These are phyloP conservation scores for Sugiyamaella floridensis DNA, from an alignment of 805 yeast species.

Conservation along the genomic window DNA sequence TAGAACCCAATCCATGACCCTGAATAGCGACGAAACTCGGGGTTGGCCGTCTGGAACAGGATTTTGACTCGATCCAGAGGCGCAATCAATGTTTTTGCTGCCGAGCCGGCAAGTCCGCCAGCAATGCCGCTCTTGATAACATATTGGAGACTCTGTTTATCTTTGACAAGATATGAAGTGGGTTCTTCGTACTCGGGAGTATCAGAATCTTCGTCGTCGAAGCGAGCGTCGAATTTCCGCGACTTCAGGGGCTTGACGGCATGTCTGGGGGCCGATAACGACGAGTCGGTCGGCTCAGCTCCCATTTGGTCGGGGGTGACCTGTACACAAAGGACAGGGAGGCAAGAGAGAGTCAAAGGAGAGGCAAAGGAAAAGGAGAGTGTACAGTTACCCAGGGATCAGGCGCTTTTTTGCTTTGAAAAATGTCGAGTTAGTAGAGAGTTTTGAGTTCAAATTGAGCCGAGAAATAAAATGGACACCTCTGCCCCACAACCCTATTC, in stretches of 20 bases:
- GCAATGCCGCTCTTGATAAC: constrained; percentile 80
- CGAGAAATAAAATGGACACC: not conserved
- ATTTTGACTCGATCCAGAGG: constrained; percentile 94
- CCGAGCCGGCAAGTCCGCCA: constrained; percentile 92
- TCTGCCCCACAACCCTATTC: not conserved
- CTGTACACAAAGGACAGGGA: not conserved
- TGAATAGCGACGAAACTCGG: constrained; percentile 71
- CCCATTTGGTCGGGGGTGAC: not conserved
- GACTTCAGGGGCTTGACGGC: not conserved
- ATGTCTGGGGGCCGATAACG: not conserved
- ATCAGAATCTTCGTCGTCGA: not conserved
- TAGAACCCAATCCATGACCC: constrained; percentile 75
- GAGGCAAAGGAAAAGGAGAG: not conserved
- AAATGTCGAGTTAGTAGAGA: no score
- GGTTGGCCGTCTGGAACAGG: constrained; percentile 89
- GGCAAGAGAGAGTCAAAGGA: not conserved
- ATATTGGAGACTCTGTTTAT: constrained; percentile 70
- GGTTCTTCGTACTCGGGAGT: not conserved
- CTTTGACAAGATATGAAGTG: constrained; percentile 20
- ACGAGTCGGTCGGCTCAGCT: not conserved
- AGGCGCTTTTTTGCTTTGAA: no score
- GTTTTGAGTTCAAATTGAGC: not conserved
- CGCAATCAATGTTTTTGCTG: constrained; percentile 93
- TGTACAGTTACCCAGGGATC: no score
- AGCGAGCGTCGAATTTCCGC: not conserved